These are phyloP conservation scores for Knoxdaviesia proteae DNA, from an alignment of 2,329 filamentous ascomycete species.

Conservation along the genomic window DNA sequence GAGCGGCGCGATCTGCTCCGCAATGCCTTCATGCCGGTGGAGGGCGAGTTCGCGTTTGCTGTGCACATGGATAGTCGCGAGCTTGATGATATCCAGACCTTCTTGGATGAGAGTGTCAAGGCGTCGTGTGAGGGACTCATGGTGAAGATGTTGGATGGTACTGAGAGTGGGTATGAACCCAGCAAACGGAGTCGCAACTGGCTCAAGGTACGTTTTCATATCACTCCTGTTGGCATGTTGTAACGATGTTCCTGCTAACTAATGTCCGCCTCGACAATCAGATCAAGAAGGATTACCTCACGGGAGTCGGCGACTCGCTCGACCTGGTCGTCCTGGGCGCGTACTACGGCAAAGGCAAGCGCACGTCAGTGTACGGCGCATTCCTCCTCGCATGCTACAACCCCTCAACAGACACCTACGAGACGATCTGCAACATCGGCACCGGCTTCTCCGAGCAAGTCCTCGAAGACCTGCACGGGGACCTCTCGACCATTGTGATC, in stretches of 20 bases:
- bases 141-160: slow-evolving; percentile 97
- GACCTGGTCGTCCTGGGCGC: slow-evolving; percentile 91
- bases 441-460: slow-evolving; percentile 92
- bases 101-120: slow-evolving; percentile 88
- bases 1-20: slow-evolving; percentile 62
- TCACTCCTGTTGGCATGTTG: not conserved
- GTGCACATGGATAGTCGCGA: slow-evolving; percentile 73
- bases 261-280: slow-evolving; percentile 11
- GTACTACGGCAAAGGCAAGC: slow-evolving; percentile 87
- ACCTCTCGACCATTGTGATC: slow-evolving; percentile 60
- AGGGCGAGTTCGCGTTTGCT: slow-evolving; percentile 84
- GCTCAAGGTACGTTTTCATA: slow-evolving; percentile 50
- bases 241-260: not conserved
- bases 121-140: slow-evolving; percentile 93
- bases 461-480: slow-evolving; percentile 65
- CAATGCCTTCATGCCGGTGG: slow-evolving; percentile 50
- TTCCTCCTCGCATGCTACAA: slow-evolving; percentile 95
- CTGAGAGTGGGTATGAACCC: slow-evolving; percentile 85
- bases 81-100: slow-evolving; percentile 77
- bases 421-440: slow-evolving; percentile 95
- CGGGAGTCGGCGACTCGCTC: slow-evolving; percentile 82
- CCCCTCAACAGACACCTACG: slow-evolving; percentile 56
- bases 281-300: slow-evolving; percentile 96
- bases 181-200: slow-evolving; percentile 93
- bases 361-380: slow-evolving; percentile 84